Evolutionary conservation across 1,284 basidiomycete species (phyloP), one percentile per base, ranked within the genome.

Genomic region (Takashimella tepidaria): DNA sequence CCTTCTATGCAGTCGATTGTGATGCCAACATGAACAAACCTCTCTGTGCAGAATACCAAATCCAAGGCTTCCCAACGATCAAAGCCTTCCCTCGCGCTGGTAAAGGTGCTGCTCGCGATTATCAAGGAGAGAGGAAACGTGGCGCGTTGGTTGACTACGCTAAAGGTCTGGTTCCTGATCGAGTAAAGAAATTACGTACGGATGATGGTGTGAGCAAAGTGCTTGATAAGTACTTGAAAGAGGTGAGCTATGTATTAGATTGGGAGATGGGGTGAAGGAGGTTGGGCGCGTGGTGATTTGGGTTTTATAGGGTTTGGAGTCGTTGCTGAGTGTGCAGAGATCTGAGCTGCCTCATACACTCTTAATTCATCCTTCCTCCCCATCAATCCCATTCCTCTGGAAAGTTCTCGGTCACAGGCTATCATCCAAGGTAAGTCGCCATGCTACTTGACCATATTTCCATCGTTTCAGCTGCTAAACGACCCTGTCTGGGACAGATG

Each of bases 41-140:
- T 5, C 75, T 93, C 8, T 97, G 92, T 68, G 83, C 83, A 0
- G 83, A 90, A 58, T 88, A 88, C 79, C 83, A 84, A n/a, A 82
- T 96, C 20, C 80, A 92, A 75, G 92, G 93, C 2, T 97, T 93
- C 81, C 92, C 93, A 1, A 96, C 92, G 3, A 79, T 93, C 72
- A 97, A 88, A 83, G 76, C 89, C 5, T 93, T 86, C 76, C 88
- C 90, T 12, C 80, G 84, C 43, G 90, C 88, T 11, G 78, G 76
- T 20, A 79, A 84, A 55, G 72, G 84, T 1, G 77, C 83, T 2
- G 81, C 89, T 0, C 81, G 87, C 59, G 79, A 82, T 49, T 96
- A 88, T 69, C 81, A 87, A 1, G 81, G 82, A 27, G 85, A 92
- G 59, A 83, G 92, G 48, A 85, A 83, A 31, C 83, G 86, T 1